Base-by-base conservation (phyloP, 1,284 basidiomycete genomes). In the Irpex lacteus region DNA sequence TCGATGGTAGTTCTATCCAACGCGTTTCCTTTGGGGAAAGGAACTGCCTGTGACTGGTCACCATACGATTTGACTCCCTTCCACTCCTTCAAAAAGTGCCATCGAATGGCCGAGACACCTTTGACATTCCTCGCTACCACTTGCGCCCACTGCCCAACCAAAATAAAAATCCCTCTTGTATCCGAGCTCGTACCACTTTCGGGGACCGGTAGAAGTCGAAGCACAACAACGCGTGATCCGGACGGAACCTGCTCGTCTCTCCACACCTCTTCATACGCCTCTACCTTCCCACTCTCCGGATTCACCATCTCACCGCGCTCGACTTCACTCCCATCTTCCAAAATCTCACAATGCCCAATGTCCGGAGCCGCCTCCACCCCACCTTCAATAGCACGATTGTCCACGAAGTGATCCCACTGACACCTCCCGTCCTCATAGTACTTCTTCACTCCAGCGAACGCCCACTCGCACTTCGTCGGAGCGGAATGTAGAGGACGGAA, bases 271-370 rank as follows among this genome's bases (percentile, higher is more conserved):
- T 62, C 61, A 50, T 65, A 65, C 21, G 1, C 15, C 50, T 55
- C 57, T 1, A 62, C 38, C 4, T 36, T 7, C 13, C 64, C 64
- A 13, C 57, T 60, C 11, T 18, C 61, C 8, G 61, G 61, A 54
- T 65, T 63, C 21, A 60, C 7, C 64, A 65, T 65, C 61, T 62
- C 61, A 15, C 64, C 64, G 3, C 58, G 62, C 64, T 65, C 64
- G 7, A 65, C 60, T 57, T 63, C 61, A 52, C 62, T 60, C 7
- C 64, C 64, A 50, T 65, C 62, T 11, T 60, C 44, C 18, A 65
- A 47, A n/a, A 18, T 52, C 38, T 60, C 26, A 19, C 57, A 65
- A 59, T 15, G 50, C 1, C 64, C 64, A 38, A 65, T 21, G 47
- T 65, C 64, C 18, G 60, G 60, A 6, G 36, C 15, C 8, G 34